phyloP scores from a whole-genome alignment of 2,329 filamentous ascomycete genomes.

The Hymenoscyphus albidus region DNA sequence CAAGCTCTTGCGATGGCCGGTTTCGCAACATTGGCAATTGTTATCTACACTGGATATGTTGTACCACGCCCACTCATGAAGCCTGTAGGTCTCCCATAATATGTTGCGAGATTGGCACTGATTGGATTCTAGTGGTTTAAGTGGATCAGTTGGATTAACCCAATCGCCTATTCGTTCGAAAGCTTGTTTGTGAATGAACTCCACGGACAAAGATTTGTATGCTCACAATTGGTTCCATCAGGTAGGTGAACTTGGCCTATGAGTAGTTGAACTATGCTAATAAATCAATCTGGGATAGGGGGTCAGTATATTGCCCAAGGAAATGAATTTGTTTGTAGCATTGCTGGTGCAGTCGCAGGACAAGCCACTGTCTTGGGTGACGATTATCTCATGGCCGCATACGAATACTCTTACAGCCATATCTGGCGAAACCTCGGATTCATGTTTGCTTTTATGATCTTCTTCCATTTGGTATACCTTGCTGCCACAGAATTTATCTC shows the following conservation, averaged over 20 bases:
- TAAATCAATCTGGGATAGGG: not conserved
- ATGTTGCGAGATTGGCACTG: constrained; percentile 54
- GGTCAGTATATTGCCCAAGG: constrained; percentile 43
- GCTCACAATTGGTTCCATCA: constrained; percentile 50
- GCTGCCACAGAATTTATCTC: constrained; percentile 57
- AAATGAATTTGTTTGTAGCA: constrained; percentile 48
- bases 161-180: constrained; percentile 73
- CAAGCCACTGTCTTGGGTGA: constrained; percentile 52
- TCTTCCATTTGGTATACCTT: constrained; percentile 62
- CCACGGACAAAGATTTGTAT: constrained; percentile 48
- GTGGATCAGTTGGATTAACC: constrained; percentile 67
- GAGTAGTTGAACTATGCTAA: not conserved
- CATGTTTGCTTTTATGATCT: constrained; percentile 59
- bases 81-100: constrained; percentile 45
- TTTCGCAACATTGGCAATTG: constrained; percentile 40
- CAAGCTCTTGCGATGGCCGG: constrained; percentile 61
- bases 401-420: constrained; percentile 45
- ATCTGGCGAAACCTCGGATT: constrained; percentile 59
- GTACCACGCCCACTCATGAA: constrained; percentile 56
- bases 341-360: constrained; percentile 55
- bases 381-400: constrained; percentile 51
- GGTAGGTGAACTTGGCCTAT: constrained; percentile 46
- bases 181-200: constrained; percentile 81
- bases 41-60: constrained; percentile 40
- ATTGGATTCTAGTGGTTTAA: constrained; percentile 62